These are phyloP conservation scores for Hypericum androsaemum DNA, from an alignment of 345 rosid species.

Conservation along the genomic window DNA sequence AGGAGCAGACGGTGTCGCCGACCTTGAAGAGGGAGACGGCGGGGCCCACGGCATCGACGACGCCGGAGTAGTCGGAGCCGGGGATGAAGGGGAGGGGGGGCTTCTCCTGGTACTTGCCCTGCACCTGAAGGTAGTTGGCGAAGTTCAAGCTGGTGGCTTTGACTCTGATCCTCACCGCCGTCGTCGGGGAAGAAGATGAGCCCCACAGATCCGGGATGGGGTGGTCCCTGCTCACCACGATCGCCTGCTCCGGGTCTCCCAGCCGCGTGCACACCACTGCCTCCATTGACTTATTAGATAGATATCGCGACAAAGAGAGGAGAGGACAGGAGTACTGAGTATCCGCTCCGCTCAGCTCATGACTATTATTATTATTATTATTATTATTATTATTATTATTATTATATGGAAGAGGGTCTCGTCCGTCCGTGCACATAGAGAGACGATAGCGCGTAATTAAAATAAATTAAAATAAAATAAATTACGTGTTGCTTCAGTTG, in stretches of 20 bases:
- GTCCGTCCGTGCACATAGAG: too few species aligned
- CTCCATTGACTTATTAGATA: conserved; percentile 35
- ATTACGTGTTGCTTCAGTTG: too few species aligned
- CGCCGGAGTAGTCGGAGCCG: conserved; percentile 85
- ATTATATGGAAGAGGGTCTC: too few species aligned
- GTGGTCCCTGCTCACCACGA: conserved; percentile 29
- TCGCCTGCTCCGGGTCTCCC: conserved; percentile 59
- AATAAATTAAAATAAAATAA: too few species aligned
- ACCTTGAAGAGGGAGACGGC: conserved; percentile 50
- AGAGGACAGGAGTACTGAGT: too few species aligned
- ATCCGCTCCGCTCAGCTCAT: too few species aligned
- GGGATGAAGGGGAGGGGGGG: conserved; percentile 77
- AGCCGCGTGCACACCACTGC: conserved; percentile 66
- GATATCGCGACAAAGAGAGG: too few species aligned
- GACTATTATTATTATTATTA: too few species aligned
- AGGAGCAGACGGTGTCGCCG: conserved; percentile 75
- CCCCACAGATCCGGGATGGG: conserved; percentile 57
- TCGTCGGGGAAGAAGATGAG: conserved; percentile 43
- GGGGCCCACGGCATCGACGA: conserved; percentile 55
- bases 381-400: too few species aligned
- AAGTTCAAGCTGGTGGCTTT: conserved; percentile 92
- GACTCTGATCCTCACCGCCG: conserved; percentile 63
- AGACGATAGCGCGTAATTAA: too few species aligned
- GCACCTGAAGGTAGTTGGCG: conserved; percentile 84
- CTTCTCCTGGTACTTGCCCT: conserved; percentile 86